A percentile compares a stretch with the other conserved stretches of the same genome.
Evolutionary conservation across 345 rosid genomes (phyloP).

Genomic region (Lepidium sativum): DNA sequence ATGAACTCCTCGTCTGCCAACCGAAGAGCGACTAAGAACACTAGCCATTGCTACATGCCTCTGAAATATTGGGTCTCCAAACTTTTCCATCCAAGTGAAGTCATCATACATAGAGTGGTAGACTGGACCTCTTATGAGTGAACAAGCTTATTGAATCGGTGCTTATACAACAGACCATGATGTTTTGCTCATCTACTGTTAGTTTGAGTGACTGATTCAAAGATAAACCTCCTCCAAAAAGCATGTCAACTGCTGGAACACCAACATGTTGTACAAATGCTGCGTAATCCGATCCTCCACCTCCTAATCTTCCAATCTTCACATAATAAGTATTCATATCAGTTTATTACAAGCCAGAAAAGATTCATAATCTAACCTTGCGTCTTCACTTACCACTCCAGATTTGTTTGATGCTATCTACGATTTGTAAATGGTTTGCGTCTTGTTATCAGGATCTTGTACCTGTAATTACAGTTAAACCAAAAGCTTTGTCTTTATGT

Average conservation of each 20-base stretch:
- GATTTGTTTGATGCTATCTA: constrained; percentile 44
- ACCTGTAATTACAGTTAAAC: constrained; percentile 37
- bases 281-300: constrained; percentile 61
- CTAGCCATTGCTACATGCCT: constrained; percentile 82
- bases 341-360: background rate
- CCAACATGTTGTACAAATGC: constrained; percentile 81
- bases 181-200: background rate
- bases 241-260: constrained; percentile 53
- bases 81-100: constrained; percentile 71
- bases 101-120: constrained; percentile 90
- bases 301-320: constrained; percentile 67
- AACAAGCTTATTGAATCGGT: background rate
- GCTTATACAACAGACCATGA: background rate
- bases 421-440: constrained; percentile 55
- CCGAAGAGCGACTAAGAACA: constrained; percentile 54
- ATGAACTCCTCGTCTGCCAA: constrained; percentile 71
- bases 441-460: constrained; percentile 65
- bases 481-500: background rate
- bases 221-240: constrained; percentile 49
- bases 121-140: constrained; percentile 46
- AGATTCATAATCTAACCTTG: background rate
- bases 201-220: background rate
- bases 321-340: constrained; percentile 1
- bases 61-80: constrained; percentile 66
- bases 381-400: constrained; percentile 32